Base-by-base conservation (phyloP, 129 eudicot species). In the Flaveria robusta region DNA sequence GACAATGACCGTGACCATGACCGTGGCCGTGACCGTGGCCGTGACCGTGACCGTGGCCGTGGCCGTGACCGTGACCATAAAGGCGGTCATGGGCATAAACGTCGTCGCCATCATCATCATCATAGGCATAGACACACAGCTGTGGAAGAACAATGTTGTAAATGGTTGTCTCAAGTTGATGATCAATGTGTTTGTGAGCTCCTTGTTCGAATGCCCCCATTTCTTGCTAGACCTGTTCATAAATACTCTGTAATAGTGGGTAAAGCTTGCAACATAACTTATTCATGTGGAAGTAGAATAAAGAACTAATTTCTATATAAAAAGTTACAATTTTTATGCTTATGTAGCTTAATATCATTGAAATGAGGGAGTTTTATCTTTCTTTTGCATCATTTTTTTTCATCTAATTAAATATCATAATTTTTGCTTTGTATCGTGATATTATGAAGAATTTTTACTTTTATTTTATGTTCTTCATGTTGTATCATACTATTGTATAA, bases 161-260 rank as follows among this genome's bases (percentile, higher is more conserved):
- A 86, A 66, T 93, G 98, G 98, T 47, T 90, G 77, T 75, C 83
- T 18, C 77, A 82, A 80, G 84, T 93, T 18, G 91, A 88, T 71
- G 62, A 74, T 52, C 82, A 81, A 46, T 93, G 98, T 74, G 97
- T 90, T 16, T 93, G 98, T 81, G 91, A 86, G 20, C 47, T 90
- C 60, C 88, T 93, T 31, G 87, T 87, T 75, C 88, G 26, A 47
- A 79, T 93, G 83, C 97, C 98, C 7, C 74, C 77, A 5, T 90
- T 93, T 68, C 97, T 93, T 23, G 74, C 96, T 14, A 86, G 76
- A 85, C 97, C 93, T 15, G 79, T 79, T 22, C 98, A 93, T 66
- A 58, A 78, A 71, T 88, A 83, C 72, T 73, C 85, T 7, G 84
- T 93, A 16, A n/a, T 4, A 15, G 96, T 93, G 5, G 87, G 79